Evolutionary conservation across 208 protist genomes (phyloP).

Genomic region (Leptomonas seymouri): DNA sequence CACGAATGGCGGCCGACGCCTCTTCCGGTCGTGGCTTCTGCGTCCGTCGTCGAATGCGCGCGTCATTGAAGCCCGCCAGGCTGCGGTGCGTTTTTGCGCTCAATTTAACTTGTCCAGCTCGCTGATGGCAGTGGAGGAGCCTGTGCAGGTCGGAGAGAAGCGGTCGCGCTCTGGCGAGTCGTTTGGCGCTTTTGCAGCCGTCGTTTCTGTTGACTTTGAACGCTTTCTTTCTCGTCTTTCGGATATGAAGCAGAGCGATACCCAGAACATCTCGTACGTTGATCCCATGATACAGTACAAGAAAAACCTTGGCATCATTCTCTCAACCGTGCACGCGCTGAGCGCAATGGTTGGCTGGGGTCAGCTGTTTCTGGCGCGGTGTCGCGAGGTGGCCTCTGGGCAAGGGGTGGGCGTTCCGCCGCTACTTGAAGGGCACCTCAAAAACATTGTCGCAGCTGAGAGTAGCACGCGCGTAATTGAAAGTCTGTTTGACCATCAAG

Average conservation of each 20-base stretch:
- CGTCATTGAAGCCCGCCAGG: constrained; percentile 71
- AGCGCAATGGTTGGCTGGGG: constrained; percentile 70
- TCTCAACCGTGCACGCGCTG: constrained; percentile 65
- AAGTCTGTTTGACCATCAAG: constrained; percentile 62
- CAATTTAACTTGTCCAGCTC: constrained; percentile 23
- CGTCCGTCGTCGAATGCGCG: constrained; percentile 58
- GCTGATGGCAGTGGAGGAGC: constrained; percentile 14
- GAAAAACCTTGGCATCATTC: constrained; percentile 80
- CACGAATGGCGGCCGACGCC: constrained; percentile 80
- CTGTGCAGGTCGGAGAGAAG: constrained; percentile 27
- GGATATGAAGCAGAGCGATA: constrained; percentile 59
- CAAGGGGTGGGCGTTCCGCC: constrained; percentile 31
- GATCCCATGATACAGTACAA: constrained; percentile 86
- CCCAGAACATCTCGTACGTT: constrained; percentile 73
- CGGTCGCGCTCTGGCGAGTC: constrained; percentile 28
- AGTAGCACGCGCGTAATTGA: constrained; percentile 54
- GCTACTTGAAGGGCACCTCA: constrained; percentile 66
- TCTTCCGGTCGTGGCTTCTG: constrained; percentile 86
- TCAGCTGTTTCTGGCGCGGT: constrained; percentile 31
- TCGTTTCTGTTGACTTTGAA: constrained; percentile 76
- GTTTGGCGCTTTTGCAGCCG: constrained; percentile 13
- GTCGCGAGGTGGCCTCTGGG: constrained; percentile 13
- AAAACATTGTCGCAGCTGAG: constrained; percentile 36
- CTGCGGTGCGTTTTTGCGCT: constrained; percentile 61
- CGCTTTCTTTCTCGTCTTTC: constrained; percentile 77